These are phyloP conservation scores for Silybum marianum DNA, from an alignment of 129 eudicot species.

Conservation along the genomic window DNA sequence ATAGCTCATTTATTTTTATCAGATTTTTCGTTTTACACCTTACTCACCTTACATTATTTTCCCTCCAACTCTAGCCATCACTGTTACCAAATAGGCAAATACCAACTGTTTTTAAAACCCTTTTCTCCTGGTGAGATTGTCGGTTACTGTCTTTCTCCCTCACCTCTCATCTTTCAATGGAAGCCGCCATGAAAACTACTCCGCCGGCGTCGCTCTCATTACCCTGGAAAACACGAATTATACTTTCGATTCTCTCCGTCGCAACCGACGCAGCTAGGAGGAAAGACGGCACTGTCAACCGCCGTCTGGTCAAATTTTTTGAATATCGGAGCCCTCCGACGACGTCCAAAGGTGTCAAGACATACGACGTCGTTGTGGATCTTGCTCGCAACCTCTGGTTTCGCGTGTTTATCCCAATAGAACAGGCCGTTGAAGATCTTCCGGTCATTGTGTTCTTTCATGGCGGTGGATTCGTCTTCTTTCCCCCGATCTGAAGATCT, in stretches of 20 bases:
- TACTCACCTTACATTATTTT: too few relatives aligned
- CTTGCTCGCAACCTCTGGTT: conserved; percentile 33
- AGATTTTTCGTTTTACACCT: too few relatives aligned
- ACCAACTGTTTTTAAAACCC: not conserved
- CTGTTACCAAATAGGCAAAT: too few relatives aligned
- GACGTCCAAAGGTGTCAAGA: conserved; percentile 15
- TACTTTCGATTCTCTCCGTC: not conserved
- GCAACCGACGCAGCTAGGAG: conserved; percentile 27
- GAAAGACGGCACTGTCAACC: conserved; percentile 55
- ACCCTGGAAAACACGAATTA: conserved; percentile 42
- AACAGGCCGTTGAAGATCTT: conserved; percentile 1
- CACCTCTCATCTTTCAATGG: conserved; percentile 12
- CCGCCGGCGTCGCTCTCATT: conserved; percentile 19
- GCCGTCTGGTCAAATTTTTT: conserved; percentile 26
- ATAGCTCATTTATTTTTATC: too few relatives aligned
- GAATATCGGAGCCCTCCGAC: not conserved
- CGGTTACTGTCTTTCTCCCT: not conserved
- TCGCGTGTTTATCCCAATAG: conserved; percentile 22
- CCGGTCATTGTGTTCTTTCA: conserved; percentile 38
- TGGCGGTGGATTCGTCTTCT: conserved; percentile 37
- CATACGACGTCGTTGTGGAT: conserved; percentile 31
- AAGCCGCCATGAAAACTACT: not conserved
- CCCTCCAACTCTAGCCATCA: too few relatives aligned
- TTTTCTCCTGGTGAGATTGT: not conserved
- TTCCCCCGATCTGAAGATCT: conserved; percentile 10